phyloP scores from a whole-genome alignment of 2,329 filamentous ascomycete genomes.

The Diplodia scrobiculata region DNA sequence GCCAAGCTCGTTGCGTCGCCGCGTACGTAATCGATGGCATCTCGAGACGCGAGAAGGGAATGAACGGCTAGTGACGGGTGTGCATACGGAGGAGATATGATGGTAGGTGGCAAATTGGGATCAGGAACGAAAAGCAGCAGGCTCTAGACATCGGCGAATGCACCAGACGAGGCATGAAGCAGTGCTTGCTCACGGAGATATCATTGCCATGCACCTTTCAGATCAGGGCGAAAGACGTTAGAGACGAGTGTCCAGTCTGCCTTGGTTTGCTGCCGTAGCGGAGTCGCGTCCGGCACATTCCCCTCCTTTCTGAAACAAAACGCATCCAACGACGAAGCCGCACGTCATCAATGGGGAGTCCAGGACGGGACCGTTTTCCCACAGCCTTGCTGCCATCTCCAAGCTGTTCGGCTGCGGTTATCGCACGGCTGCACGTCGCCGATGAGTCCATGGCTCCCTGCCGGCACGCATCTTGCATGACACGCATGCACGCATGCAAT shows the following conservation, averaged over 20 bases:
- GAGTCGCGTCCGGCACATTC: not conserved
- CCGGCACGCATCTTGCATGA: not conserved
- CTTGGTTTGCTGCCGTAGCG: not conserved
- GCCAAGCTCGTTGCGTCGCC: not conserved
- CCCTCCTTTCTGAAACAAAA: not conserved
- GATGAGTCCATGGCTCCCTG: not conserved
- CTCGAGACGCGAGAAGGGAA: not conserved
- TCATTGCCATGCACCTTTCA: too few species aligned
- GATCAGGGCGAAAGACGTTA: not conserved
- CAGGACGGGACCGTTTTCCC: too few species aligned
- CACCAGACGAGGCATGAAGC: too few species aligned
- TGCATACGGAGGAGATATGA: not conserved
- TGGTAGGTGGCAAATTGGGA: not conserved
- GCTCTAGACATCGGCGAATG: not conserved
- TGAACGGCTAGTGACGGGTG: not conserved
- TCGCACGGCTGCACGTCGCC: not conserved
- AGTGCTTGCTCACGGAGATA: too few species aligned
- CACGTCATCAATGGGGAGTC: not conserved
- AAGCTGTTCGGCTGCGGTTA: not conserved
- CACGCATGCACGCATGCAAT: constrained; percentile 7
- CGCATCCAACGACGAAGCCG: constrained; percentile 4
- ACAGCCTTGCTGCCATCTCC: not conserved
- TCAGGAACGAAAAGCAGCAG: not conserved
- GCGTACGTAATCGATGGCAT: not conserved
- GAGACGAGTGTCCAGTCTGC: not conserved